These are phyloP conservation scores for Colletotrichum incanum DNA, from an alignment of 2,329 filamentous ascomycete species.

Conservation along the genomic window DNA sequence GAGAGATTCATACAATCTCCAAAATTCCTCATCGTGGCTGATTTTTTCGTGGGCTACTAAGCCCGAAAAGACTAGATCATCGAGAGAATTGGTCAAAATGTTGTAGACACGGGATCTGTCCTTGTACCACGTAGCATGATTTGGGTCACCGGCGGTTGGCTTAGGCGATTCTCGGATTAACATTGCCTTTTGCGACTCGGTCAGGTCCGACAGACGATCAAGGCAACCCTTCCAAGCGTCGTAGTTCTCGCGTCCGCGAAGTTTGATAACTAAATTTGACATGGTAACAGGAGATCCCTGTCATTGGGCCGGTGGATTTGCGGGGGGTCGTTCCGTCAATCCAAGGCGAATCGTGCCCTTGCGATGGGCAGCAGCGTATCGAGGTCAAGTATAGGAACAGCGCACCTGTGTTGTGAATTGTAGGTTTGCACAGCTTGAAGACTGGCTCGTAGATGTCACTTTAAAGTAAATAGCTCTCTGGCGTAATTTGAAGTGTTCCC, in stretches of 20 bases:
- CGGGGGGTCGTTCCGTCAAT: neutral
- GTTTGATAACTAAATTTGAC: neutral
- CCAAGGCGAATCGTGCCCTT: neutral
- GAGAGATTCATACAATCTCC: neutral
- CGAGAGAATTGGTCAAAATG: neutral
- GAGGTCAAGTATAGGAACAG: neutral
- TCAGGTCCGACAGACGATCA: neutral
- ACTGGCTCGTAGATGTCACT: neutral
- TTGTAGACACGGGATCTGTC: neutral
- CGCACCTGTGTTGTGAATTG: neutral
- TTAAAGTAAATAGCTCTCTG: neutral
- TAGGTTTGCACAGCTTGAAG: neutral
- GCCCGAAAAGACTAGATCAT: neutral
- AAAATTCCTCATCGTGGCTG: neutral
- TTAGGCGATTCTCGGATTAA: neutral
- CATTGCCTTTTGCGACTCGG: neutral
- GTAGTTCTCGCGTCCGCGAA: neutral
- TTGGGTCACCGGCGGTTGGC: neutral
- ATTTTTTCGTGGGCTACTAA: neutral
- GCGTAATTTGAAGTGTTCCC: neutral
- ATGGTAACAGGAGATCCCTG: rapidly evolving
- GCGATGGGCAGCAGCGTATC: too few species aligned
- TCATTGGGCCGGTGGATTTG: neutral
- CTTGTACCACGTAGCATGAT: neutral
- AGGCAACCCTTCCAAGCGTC: neutral